Conservation (phyloP, 2,329 filamentous ascomycete genomes). For the Fusarium coicis region DNA sequence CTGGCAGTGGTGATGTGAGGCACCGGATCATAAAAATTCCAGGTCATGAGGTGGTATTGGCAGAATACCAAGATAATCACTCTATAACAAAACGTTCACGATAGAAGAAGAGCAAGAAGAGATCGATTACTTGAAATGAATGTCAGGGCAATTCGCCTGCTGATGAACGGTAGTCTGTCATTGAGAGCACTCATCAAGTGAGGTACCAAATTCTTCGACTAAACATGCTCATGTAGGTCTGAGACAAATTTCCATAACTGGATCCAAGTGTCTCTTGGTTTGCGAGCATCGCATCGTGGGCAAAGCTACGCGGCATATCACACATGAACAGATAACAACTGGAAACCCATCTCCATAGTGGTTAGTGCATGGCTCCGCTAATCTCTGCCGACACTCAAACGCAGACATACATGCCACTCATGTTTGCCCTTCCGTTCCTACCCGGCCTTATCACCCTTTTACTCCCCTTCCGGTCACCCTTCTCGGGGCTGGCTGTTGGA, state of each 20-base stretch:
- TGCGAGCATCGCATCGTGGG: constrained; percentile 11
- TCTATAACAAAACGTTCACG: background rate
- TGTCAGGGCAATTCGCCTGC: background rate
- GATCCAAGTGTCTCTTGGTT: background rate
- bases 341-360: background rate
- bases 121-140: background rate
- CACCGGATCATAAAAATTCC: background rate
- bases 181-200: background rate
- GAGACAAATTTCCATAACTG: background rate
- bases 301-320: constrained; percentile 6
- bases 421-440: constrained; percentile 20
- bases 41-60: background rate
- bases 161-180: background rate
- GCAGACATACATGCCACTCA: constrained; percentile 5
- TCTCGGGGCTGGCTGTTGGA: constrained; percentile 19
- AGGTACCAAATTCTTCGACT: background rate
- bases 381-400: background rate
- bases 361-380: background rate
- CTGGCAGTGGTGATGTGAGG: constrained; percentile 11
- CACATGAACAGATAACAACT: constrained; percentile 28
- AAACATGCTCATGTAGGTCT: background rate
- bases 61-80: background rate
- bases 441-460: constrained; percentile 17
- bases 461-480: constrained; percentile 10
- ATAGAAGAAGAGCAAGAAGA: background rate